Evolutionary conservation across 2,329 filamentous ascomycete species (phyloP).

Genomic region (Trichoderma sp.): DNA sequence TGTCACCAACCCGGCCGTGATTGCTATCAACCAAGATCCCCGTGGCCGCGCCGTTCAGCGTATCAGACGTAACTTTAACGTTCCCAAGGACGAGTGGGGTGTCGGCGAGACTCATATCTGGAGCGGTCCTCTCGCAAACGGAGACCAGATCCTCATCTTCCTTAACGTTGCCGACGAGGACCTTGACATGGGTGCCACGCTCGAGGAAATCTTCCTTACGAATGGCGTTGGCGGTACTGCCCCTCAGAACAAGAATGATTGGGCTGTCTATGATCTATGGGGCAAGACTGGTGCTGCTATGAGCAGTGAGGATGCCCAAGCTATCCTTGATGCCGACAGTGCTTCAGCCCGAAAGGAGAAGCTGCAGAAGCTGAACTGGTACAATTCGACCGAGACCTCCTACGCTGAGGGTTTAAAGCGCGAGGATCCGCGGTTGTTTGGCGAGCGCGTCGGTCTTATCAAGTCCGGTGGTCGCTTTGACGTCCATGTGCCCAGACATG

Average conservation of each 20-base stretch:
- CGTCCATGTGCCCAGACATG: slow-evolving; percentile 17
- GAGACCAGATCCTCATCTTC: slow-evolving; percentile 23
- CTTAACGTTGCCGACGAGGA: slow-evolving; percentile 21
- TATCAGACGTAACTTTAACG: slow-evolving; percentile 27
- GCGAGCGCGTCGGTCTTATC: slow-evolving; percentile 13
- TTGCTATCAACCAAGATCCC: slow-evolving; percentile 41
- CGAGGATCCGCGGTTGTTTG: slow-evolving; percentile 16
- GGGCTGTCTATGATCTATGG: slow-evolving; percentile 24
- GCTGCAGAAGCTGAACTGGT: slow-evolving; percentile 13
- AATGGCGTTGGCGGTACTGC: slow-evolving; percentile 21
- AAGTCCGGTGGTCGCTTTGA: slow-evolving; percentile 22
- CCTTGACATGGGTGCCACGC: slow-evolving; percentile 21
- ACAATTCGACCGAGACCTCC: slow-evolving; percentile 18
- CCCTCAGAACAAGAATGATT: slow-evolving; percentile 19
- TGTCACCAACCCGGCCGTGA: slow-evolving; percentile 31
- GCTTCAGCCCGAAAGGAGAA: neutral
- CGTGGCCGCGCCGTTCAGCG: slow-evolving; percentile 32
- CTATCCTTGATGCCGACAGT: slow-evolving; percentile 17
- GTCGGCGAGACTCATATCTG: slow-evolving; percentile 35
- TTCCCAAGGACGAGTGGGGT: slow-evolving; percentile 30
- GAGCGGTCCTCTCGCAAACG: slow-evolving; percentile 31
- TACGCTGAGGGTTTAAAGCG: slow-evolving; percentile 20
- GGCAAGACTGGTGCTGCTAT: slow-evolving; percentile 19
- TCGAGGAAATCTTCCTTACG: slow-evolving; percentile 23
- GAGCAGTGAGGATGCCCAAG: slow-evolving; percentile 18